phyloP scores from a whole-genome alignment of 768 basidiomycete genomes.

The Naganishia randhawae region DNA sequence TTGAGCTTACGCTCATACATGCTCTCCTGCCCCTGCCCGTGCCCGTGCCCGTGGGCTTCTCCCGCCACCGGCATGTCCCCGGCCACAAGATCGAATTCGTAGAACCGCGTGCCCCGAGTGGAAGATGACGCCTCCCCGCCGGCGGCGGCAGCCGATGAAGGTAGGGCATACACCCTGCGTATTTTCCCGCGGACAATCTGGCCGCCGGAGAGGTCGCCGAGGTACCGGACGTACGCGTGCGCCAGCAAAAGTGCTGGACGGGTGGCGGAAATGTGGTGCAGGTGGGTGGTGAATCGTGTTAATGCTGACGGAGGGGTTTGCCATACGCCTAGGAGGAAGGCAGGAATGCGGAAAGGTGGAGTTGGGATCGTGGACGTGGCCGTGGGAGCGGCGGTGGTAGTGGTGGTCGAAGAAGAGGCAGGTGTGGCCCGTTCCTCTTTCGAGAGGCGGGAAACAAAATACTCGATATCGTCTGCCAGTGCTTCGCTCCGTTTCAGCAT shows the following conservation, averaged over 20 bases:
- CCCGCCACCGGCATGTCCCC: slow-evolving; percentile 54
- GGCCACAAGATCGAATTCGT: slow-evolving; percentile 57
- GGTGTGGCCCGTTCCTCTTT: too few relatives aligned
- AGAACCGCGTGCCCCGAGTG: slow-evolving; percentile 67
- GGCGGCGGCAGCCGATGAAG: neutral
- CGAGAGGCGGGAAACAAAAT: slow-evolving; percentile 52
- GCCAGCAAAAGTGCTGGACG: slow-evolving; percentile 62
- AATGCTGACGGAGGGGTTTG: slow-evolving; percentile 57
- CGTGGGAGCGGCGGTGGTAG: neutral
- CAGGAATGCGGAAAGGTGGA: slow-evolving; percentile 46
- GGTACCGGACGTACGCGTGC: slow-evolving; percentile 76
- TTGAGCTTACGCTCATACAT: slow-evolving; percentile 39
- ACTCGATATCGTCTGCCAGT: slow-evolving; percentile 65
- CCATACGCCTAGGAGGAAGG: slow-evolving; percentile 57
- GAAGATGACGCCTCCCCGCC: neutral
- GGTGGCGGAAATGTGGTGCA: slow-evolving; percentile 56
- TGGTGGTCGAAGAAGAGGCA: neutral
- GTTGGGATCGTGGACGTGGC: slow-evolving; percentile 26
- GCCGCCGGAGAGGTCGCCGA: slow-evolving; percentile 75
- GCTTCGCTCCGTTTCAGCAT: slow-evolving; percentile 55
- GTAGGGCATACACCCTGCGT: slow-evolving; percentile 65
- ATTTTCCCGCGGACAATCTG: slow-evolving; percentile 64
- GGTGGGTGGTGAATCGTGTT: slow-evolving; percentile 57
- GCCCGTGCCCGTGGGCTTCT: too few relatives aligned
- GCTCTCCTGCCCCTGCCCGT: slow-evolving; percentile 56